Evolutionary conservation across 1,284 basidiomycete species (phyloP).

Genomic region (Microbotryomycetes sp.): DNA sequence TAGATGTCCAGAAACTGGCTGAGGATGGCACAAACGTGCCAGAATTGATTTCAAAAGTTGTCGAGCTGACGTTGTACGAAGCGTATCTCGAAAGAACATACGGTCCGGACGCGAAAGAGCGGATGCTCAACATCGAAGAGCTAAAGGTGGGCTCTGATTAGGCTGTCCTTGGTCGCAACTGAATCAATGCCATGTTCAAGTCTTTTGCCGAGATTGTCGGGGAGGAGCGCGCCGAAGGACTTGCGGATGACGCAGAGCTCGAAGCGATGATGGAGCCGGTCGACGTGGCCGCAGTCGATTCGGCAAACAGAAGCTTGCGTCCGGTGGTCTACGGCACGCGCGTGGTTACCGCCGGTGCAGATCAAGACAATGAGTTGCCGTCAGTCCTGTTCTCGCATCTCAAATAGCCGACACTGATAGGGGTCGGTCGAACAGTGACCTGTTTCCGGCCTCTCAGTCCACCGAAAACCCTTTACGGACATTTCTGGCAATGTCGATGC

Average conservation of each 20-base stretch:
- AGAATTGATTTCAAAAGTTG: constrained; percentile 56
- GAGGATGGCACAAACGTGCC: constrained; percentile 56
- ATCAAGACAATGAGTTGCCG: constrained; percentile 9
- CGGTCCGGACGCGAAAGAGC: constrained; percentile 57
- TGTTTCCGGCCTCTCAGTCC: constrained; percentile 40
- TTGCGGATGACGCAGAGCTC: constrained; percentile 1
- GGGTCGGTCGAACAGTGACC: neutral
- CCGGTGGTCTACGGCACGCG: constrained; percentile 6
- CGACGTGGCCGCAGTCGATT: neutral
- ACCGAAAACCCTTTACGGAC: constrained; percentile 57
- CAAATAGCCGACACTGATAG: neutral
- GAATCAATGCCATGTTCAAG: neutral
- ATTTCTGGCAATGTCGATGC: constrained; percentile 76
- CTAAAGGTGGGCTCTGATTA: constrained; percentile 44
- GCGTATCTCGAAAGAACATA: constrained; percentile 63
- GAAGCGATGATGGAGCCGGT: constrained; percentile 15
- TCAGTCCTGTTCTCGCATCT: constrained; percentile 1
- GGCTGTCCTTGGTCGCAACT: neutral
- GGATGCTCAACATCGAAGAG: constrained; percentile 83
- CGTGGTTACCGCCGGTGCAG: constrained; percentile 31
- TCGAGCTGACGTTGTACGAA: constrained; percentile 59
- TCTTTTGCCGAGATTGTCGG: constrained; percentile 21
- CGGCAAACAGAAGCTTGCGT: constrained; percentile 3
- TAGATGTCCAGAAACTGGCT: constrained; percentile 53
- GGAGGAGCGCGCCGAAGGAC: constrained; percentile 11